A percentile compares a stretch with the other conserved stretches of the same genome.
Conservation (phyloP, 352 stramenopile genomes). For the Pythium guiyangense region DNA sequence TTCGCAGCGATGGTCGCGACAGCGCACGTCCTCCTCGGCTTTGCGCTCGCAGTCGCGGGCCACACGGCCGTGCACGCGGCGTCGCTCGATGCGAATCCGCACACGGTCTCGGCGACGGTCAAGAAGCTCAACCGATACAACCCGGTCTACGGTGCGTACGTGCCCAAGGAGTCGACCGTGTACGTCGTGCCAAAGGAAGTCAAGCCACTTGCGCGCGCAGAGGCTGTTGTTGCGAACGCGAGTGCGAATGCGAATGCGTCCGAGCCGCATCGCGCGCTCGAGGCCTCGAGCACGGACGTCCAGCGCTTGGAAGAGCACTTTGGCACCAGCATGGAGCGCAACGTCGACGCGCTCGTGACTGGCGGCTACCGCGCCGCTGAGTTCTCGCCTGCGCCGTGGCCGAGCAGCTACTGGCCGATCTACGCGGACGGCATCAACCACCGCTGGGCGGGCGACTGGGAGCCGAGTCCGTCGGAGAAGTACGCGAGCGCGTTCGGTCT, state of each 20-base stretch:
- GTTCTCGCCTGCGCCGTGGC: background rate
- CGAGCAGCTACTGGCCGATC: slow-evolving; percentile 1
- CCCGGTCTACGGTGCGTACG: slow-evolving; percentile 4
- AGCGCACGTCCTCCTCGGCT: background rate
- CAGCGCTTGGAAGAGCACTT: no score
- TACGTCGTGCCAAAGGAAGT: background rate
- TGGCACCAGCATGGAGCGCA: no score
- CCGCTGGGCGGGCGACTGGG: background rate
- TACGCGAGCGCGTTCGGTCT: no score
- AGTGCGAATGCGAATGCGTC: no score
- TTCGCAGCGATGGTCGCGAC: background rate
- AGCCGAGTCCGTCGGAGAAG: no score
- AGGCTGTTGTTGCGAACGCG: no score
- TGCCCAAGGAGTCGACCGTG: background rate
- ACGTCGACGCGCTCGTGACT: no score
- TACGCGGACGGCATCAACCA: background rate
- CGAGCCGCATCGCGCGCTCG: no score
- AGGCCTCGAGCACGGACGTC: no score
- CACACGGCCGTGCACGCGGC: background rate
- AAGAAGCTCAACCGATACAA: slow-evolving; percentile 4
- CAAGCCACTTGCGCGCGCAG: no score
- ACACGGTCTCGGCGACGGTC: slow-evolving; percentile 3
- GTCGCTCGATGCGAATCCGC: slow-evolving; percentile 1
- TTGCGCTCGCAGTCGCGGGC: background rate
- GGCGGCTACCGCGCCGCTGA: no score